Base-by-base conservation (phyloP, 192 early-diverging fungal genomes). In the Coemansia sp. region DNA sequence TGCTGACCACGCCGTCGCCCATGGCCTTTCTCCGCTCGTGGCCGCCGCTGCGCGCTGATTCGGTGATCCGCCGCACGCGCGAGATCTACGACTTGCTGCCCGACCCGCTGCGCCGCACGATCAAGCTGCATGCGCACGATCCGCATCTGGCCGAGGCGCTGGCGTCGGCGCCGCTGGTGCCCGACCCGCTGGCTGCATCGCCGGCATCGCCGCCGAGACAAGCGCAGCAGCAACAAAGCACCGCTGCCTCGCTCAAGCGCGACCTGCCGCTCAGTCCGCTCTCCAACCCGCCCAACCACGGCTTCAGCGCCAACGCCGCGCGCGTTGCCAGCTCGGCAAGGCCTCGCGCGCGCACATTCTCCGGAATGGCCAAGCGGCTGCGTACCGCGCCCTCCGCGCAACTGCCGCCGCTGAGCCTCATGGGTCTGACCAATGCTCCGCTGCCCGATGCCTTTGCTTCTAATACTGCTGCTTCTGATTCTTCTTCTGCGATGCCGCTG, bases 1-100 rank as follows among this genome's bases (percentile, higher is more conserved):
- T 97, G 10, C 62, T 97, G 47, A 76, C 79, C 0, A 82, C 79
- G 1, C 47, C 32, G 11, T 58, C 69, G 62, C 78, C 78, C 15
- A 80, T 80, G 78, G 63, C 63, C 2, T 76, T 80, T 45, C 58
- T 80, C 60, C 66, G 78, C 10, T 67, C 73, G 54, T 80, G 73
- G 73, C 78, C 78, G 37, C 78, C 78, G 41, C 59, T 80, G 57
- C 62, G 78, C 4, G 78, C 78, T 22, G 78, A 66, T 13, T 66
- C 73, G 12, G 73, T 80, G 12, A 80, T 80, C 61, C 46, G 78
- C 15, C 51, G 78, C 5, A 80, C 78, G 7, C 51, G 78, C 5
- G 78, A 80, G 66, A 67, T 80, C 12, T 80, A 80, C 62, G 78
- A 67, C 4, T 7, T 52, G 5, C 39, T 80, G 21, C 78, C 78